Percentiles rank a stretch among this genome's conserved stretches.
phyloP scores from a whole-genome alignment of 2,329 filamentous ascomycete genomes.

The Aspergillus pseudoglaucus region DNA sequence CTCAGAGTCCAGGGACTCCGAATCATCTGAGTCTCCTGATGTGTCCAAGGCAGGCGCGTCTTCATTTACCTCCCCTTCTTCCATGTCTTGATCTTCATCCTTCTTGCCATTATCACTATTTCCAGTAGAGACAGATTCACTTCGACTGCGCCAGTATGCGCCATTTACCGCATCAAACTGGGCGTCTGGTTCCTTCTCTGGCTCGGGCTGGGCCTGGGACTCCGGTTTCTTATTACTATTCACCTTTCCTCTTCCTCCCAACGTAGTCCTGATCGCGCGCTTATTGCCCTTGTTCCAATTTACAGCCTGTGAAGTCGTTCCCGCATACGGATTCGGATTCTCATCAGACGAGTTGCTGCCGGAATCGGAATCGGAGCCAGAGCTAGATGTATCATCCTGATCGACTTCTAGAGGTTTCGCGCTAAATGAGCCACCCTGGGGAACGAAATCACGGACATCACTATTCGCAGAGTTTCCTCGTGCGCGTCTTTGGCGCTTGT shows the following conservation, averaged over 20 bases:
- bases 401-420: conserved; percentile 27
- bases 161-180: conserved; percentile 32
- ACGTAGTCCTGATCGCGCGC: conserved; percentile 36
- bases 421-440: conserved; percentile 31
- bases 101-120: conserved; percentile 8
- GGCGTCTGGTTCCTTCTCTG: conserved; percentile 10
- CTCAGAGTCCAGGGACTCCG: conserved; percentile 26
- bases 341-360: conserved; percentile 3
- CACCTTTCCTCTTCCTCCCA: conserved; percentile 23
- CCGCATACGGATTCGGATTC: conserved; percentile 14
- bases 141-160: conserved; percentile 33
- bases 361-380: conserved; percentile 19
- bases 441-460: conserved; percentile 32
- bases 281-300: conserved; percentile 43
- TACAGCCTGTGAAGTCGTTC: conserved; percentile 23
- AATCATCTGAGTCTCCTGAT: conserved; percentile 27
- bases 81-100: conserved; percentile 10
- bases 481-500: conserved; percentile 17
- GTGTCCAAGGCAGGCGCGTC: conserved; percentile 8
- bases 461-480: conserved; percentile 15
- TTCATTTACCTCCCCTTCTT: conserved; percentile 24
- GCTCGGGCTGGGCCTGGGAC: neutral
- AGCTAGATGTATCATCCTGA: conserved; percentile 25
- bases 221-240: neutral
- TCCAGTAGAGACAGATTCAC: conserved; percentile 23